Base-by-base conservation (phyloP, 768 basidiomycete species). In the Harrya chromipes region DNA sequence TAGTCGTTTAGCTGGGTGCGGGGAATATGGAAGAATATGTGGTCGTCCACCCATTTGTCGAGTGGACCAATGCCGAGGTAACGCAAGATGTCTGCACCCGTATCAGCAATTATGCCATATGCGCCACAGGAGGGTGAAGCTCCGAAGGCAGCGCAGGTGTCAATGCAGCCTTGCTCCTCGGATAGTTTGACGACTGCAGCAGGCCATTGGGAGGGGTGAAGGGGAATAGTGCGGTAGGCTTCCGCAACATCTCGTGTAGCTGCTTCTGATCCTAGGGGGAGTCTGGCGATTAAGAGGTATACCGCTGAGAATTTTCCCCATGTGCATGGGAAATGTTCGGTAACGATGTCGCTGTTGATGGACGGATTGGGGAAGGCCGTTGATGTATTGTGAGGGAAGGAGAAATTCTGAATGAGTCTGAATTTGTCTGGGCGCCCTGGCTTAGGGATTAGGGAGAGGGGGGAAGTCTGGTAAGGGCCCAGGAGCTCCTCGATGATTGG, bases 21-120 rank as follows among this genome's bases (percentile, higher is more conserved):
- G 6, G 9, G 21, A 19, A 57, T 46, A 52, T 47, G 2, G 21
- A 50, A 49, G 58, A 44, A 52, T 27, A 50, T 38, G n/a, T 50
- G 50, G 12, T 47, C 24, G 9, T 45, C 57, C 0, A 52, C 52
- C 41, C 49, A 49, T 21, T 53, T 54, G 26, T 57, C 50, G 0
- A 56, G 26, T 1, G 47, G 47, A 0, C 55, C 47, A 1, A 49
- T 38, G 0, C 55, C 47, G 0, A 20, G 21, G 13, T 4, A 14
- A 0, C 50, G 16, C 14, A 48, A 19, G 4, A 52, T 52, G 10
- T 55, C 43, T 0, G 50, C 26, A 2, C 13, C 50, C 1, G 49
- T 45, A 35, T 61, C 59, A 10, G 46, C 24, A 5, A 45, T 16
- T 11, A 12, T 13, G 6, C 54, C 50, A 37, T 55, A 52, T 1